These are phyloP conservation scores for Plectosphaerella cucumerina DNA, from an alignment of 2,329 filamentous ascomycete genomes.

Conservation along the genomic window DNA sequence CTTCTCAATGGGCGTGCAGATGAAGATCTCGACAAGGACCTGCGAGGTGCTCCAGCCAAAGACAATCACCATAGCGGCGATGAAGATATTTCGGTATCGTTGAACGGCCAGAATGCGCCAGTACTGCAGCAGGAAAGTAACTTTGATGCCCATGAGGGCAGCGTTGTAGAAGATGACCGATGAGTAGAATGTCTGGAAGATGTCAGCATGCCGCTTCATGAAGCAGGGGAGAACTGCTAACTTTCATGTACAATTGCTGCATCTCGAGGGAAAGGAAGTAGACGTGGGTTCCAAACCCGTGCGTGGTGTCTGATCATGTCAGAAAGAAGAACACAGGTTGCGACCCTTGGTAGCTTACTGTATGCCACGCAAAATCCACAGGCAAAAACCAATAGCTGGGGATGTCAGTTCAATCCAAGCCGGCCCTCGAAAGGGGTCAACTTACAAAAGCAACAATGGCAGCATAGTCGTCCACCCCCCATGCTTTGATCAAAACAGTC, in stretches of 20 bases:
- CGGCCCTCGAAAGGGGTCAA: not conserved
- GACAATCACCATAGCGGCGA: constrained; percentile 19
- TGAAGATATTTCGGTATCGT: constrained; percentile 19
- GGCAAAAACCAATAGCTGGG: not conserved
- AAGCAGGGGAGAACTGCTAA: not conserved
- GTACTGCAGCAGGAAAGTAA: constrained; percentile 22
- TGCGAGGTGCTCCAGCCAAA: constrained; percentile 21
- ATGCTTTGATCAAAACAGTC: constrained; percentile 16
- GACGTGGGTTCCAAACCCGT: not conserved
- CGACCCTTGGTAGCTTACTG: not conserved
- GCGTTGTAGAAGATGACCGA: constrained; percentile 17
- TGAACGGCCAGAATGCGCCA: constrained; percentile 20
- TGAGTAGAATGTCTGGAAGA: constrained; percentile 15
- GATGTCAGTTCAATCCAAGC: not conserved
- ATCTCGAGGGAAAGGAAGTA: not conserved
- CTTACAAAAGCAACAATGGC: constrained; percentile 19
- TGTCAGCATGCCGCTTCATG: not conserved
- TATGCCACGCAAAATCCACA: not conserved
- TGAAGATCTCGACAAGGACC: constrained; percentile 18
- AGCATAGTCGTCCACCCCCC: constrained; percentile 20
- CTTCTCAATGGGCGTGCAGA: constrained; percentile 19
- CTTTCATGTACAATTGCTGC: not conserved
- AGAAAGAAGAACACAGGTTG: not conserved
- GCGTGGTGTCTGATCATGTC: not conserved
- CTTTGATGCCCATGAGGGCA: constrained; percentile 16